Conservation (phyloP, 2,329 filamentous ascomycete species). For the Pseudocercospora crystallina region DNA sequence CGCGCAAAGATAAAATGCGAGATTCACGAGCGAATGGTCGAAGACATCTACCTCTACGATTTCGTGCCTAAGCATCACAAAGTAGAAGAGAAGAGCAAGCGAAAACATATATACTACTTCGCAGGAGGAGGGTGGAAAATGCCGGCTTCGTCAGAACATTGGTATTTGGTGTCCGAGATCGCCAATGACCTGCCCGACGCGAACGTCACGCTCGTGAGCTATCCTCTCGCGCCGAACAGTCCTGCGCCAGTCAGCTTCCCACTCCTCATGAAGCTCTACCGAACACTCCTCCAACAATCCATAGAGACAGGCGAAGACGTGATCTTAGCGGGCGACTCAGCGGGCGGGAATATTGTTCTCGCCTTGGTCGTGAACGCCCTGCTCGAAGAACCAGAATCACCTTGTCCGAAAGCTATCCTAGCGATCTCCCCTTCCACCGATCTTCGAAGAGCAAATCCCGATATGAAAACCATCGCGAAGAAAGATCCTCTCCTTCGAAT, state of each 20-base stretch:
- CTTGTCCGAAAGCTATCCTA: slow-evolving; percentile 41
- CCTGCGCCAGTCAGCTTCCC: slow-evolving; percentile 53
- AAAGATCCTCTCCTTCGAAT: slow-evolving; percentile 50
- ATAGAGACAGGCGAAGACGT: slow-evolving; percentile 43
- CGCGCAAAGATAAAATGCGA: slow-evolving; percentile 36
- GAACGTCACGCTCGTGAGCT: slow-evolving; percentile 51
- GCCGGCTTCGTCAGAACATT: slow-evolving; percentile 53
- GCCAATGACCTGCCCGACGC: slow-evolving; percentile 40
- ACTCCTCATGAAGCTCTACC: slow-evolving; percentile 48
- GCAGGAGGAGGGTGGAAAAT: slow-evolving; percentile 58
- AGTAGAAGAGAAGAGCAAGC: slow-evolving; percentile 14
- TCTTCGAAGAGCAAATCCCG: slow-evolving; percentile 47
- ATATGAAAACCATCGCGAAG: slow-evolving; percentile 42
- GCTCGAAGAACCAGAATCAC: slow-evolving; percentile 28
- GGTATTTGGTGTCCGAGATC: slow-evolving; percentile 51
- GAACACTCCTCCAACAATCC: slow-evolving; percentile 42
- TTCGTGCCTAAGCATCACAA: slow-evolving; percentile 27
- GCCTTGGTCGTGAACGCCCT: slow-evolving; percentile 42
- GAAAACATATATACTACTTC: slow-evolving; percentile 55
- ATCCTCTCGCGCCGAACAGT: slow-evolving; percentile 55
- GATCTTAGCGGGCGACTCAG: slow-evolving; percentile 55
- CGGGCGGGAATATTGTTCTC: slow-evolving; percentile 56
- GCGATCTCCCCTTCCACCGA: slow-evolving; percentile 53
- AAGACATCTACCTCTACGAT: slow-evolving; percentile 50
- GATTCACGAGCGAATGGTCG: slow-evolving; percentile 42